A percentile compares a stretch with the other conserved stretches of the same genome.
Conservation (phyloP, 2,329 filamentous ascomycete species). For the Pseudogymnoascus sp. region DNA sequence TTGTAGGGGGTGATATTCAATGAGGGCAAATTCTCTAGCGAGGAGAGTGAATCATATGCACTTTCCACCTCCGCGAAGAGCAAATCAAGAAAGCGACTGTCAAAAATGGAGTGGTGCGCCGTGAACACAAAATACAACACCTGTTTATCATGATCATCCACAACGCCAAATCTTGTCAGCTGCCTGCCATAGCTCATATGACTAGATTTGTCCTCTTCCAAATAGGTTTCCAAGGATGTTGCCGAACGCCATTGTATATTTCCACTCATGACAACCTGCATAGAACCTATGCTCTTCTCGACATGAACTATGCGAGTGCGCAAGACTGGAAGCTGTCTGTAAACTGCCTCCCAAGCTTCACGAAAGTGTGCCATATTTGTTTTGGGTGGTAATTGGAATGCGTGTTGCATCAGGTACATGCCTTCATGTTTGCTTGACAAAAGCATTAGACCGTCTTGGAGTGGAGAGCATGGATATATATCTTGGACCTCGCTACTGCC, state of each 20-base stretch:
- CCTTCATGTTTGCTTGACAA: constrained; percentile 26
- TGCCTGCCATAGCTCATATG: not conserved
- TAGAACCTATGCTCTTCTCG: constrained; percentile 9
- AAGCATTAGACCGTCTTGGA: constrained; percentile 32
- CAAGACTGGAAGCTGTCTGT: constrained; percentile 10
- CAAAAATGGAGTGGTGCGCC: constrained; percentile 4
- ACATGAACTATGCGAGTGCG: constrained; percentile 12
- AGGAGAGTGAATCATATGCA: not conserved
- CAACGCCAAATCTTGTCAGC: not conserved
- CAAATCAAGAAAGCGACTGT: not conserved
- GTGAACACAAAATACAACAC: not conserved
- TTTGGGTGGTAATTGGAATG: constrained; percentile 16
- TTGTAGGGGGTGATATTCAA: not conserved
- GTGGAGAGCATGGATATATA: constrained; percentile 30
- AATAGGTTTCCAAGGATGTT: not conserved
- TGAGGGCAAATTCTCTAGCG: not conserved
- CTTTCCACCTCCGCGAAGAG: not conserved
- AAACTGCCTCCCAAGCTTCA: constrained; percentile 12
- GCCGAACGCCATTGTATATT: not conserved
- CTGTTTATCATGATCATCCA: not conserved
- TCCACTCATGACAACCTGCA: not conserved
- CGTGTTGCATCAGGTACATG: constrained; percentile 29
- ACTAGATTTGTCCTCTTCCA: not conserved
- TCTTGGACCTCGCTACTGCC: constrained; percentile 24
- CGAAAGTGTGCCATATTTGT: constrained; percentile 18